These are phyloP conservation scores for Annona cherimola DNA, from an alignment of 164 flowering plant genomes.

Conservation along the genomic window DNA sequence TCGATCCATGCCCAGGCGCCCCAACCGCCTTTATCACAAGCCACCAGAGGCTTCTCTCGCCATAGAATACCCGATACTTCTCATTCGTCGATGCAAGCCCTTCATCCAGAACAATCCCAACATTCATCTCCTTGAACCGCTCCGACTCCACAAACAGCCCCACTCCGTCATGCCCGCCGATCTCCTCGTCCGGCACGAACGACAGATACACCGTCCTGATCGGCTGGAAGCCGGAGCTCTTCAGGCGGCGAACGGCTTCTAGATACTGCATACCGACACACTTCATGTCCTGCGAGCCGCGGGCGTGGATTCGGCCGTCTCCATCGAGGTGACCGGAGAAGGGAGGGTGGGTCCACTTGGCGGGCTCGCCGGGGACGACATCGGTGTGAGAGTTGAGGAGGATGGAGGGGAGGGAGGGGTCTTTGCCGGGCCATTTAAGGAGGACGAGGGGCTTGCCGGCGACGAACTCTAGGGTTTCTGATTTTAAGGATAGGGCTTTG, in stretches of 20 bases:
- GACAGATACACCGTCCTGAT: conserved; percentile 58
- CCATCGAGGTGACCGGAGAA: conserved; percentile 59
- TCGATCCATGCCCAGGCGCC: no score
- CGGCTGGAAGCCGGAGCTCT: conserved; percentile 59
- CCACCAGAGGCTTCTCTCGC: conserved; percentile 74
- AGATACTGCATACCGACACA: conserved; percentile 93
- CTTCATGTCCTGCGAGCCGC: conserved; percentile 99
- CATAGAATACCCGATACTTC: conserved; percentile 74
- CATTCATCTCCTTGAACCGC: conserved; percentile 55
- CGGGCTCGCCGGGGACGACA: conserved; percentile 71
- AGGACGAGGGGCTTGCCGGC: conserved; percentile 67
- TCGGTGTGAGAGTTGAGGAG: conserved; percentile 93
- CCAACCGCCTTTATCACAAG: no score
- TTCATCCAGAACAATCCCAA: conserved; percentile 84
- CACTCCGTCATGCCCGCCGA: conserved; percentile 88
- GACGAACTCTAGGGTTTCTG: conserved; percentile 57
- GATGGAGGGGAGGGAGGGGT: conserved; percentile 55
- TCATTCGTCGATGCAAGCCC: conserved; percentile 78
- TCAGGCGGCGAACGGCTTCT: conserved; percentile 75
- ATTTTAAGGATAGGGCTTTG: conserved; percentile 46
- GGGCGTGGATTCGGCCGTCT: conserved; percentile 56
- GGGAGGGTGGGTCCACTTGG: conserved; percentile 77
- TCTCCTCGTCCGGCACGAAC: conserved; percentile 94
- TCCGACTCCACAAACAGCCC: conserved; percentile 58
- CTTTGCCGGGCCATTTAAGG: conserved; percentile 75